These are phyloP conservation scores for Zygosaccharomyces sapae DNA, from an alignment of 1,139 yeast species.

Conservation along the genomic window DNA sequence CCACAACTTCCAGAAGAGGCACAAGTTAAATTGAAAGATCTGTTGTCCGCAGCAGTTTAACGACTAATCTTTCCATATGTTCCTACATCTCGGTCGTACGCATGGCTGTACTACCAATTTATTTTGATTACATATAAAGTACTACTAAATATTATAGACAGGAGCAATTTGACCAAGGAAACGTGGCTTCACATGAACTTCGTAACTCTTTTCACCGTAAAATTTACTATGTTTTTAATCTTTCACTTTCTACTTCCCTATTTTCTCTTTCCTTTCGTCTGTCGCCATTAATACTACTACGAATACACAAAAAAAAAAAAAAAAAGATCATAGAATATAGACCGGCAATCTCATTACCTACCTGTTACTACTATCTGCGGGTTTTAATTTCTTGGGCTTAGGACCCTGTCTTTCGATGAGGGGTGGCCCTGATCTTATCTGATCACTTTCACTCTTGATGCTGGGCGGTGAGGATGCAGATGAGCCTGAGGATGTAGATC, in stretches of 20 bases:
- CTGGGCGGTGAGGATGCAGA: conserved; percentile 5
- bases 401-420: conserved; percentile 13
- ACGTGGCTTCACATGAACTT: background rate
- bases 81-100: background rate
- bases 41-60: conserved; percentile 20
- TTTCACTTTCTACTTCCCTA: no score
- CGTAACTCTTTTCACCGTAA: background rate
- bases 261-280: background rate
- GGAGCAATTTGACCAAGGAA: background rate
- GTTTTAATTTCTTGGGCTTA: conserved; percentile 11
- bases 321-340: background rate
- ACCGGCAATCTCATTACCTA: background rate
- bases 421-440: conserved; percentile 3
- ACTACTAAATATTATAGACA: background rate
- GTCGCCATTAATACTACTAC: background rate
- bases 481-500: conserved; percentile 18
- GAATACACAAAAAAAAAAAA: background rate
- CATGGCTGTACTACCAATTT: background rate
- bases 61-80: background rate
- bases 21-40: conserved; percentile 35
- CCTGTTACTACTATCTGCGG: conserved; percentile 5
- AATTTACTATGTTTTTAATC: no score
- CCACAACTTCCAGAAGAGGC: conserved; percentile 40
- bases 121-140: conserved; percentile 1
- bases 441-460: conserved; percentile 1